Evolutionary conservation across 192 early-diverging fungal species (phyloP).

Genomic region (Coemansia sp.): DNA sequence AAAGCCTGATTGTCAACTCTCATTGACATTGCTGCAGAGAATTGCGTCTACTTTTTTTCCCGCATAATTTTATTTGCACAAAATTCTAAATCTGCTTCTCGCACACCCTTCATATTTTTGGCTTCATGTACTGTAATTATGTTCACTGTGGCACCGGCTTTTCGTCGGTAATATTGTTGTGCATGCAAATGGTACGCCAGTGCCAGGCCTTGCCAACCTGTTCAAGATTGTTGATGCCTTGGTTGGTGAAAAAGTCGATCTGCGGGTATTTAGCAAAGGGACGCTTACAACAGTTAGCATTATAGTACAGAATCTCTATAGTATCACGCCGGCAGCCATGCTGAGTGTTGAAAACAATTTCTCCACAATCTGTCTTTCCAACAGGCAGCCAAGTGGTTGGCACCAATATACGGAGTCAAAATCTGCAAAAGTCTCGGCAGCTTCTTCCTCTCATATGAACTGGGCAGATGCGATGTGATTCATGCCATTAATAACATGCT

Average conservation of each 20-base stretch:
- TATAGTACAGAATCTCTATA: conserved; percentile 65
- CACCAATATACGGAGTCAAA: conserved; percentile 24
- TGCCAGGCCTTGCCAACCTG: conserved; percentile 64
- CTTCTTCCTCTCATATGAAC: not conserved
- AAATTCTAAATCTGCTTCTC: too few species aligned
- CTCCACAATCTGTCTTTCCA: conserved; percentile 72
- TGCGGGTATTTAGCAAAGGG: conserved; percentile 62
- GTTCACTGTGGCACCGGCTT: too few species aligned
- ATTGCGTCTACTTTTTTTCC: too few species aligned
- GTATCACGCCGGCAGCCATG: conserved; percentile 76
- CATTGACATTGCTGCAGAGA: too few species aligned
- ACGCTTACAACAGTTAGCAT: conserved; percentile 45
- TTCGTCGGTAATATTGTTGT: conserved; percentile 72
- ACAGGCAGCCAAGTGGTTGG: conserved; percentile 49
- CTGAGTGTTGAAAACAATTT: conserved; percentile 75
- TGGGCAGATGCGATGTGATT: conserved; percentile 9
- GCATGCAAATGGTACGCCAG: conserved; percentile 55
- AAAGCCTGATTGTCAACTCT: too few species aligned
- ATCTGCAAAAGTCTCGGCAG: not conserved
- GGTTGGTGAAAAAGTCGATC: conserved; percentile 47
- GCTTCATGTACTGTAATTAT: too few species aligned
- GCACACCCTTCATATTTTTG: too few species aligned
- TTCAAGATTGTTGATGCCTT: conserved; percentile 61
- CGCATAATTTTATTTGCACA: too few species aligned
- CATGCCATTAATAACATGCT: conserved; percentile 16